Evolutionary conservation across 2,329 filamentous ascomycete species (phyloP), one percentile per base, ranked within the genome.

Genomic region (Aspergillus piperis): DNA sequence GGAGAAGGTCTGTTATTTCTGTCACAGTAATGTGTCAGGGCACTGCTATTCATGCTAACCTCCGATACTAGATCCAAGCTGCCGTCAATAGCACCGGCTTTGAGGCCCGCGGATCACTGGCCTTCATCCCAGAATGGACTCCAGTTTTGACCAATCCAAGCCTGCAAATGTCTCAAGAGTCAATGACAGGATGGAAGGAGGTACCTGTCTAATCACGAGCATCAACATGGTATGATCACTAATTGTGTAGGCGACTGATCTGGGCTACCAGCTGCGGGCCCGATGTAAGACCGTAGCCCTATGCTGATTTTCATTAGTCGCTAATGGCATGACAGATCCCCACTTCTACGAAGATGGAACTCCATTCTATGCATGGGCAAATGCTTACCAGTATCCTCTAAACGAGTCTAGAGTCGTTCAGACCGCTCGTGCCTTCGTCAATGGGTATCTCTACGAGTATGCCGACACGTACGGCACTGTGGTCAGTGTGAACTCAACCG

Each of bases 131-230:
- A 11, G 73, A 73, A 3, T 90, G 88, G 88, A 74, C 81, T 60
- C 82, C 86, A 0, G 82, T 84, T 1, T 75, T 89, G 27, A 83
- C 79, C 1, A 75, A 86, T 59, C 83, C 85, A 0, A 72, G 73
- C 0, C 74, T 80, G 8, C 84, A 90, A 69, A 84, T 89, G 21
- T 77, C 83, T 4, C 83, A 86, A 68, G 71, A 86, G 47, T 87
- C 84, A 19, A 77, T 83, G 5, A 88, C 86, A 1, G 88, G 88
- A 0, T 86, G 84, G 67, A 87, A 87, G 64, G 88, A 90, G 39
- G 52, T 54, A 15, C 2, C 1, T 15, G n/a, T 8, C 11, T 8
- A 5, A 8, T 44, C 36, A 27, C 25, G 3, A 3, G 3, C 2
- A 19, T 8, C n/a, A 15, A 13, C 4, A 25, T 1, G n/a, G 17